Percentiles rank a stretch among this genome's conserved stretches.
phyloP scores from a whole-genome alignment of 495 filamentous ascomycete genomes.

The Lasiosphaeria miniovina region DNA sequence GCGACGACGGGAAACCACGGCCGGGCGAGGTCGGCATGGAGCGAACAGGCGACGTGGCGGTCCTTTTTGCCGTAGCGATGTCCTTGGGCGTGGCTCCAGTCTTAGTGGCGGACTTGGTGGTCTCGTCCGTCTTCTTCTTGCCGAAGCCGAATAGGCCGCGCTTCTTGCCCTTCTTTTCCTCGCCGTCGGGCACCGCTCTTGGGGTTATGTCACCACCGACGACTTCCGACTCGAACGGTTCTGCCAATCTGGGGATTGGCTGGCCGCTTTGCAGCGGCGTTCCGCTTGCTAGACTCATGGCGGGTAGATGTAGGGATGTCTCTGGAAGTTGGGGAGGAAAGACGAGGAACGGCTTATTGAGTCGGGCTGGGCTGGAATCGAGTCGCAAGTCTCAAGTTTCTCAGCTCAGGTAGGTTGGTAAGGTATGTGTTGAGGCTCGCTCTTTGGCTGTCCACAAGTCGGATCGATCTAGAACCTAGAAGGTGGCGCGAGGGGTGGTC shows the following conservation, averaged over 20 bases:
- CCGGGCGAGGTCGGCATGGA: conserved; percentile 50
- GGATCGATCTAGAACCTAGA: background rate
- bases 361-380: too few relatives aligned
- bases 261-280: conserved; percentile 18
- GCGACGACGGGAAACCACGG: conserved; percentile 54
- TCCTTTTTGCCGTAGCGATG: conserved; percentile 18
- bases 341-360: background rate
- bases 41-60: conserved; percentile 42
- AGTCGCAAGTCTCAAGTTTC: too few relatives aligned
- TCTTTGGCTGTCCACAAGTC: too few relatives aligned
- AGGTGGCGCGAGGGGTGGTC: conserved; percentile 4
- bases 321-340: background rate
- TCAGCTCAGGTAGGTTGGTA: too few relatives aligned
- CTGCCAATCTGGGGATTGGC: conserved; percentile 27
- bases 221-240: conserved; percentile 29
- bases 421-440: too few relatives aligned
- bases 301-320: conserved; percentile 1
- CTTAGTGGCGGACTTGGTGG: conserved; percentile 33
- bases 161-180: conserved; percentile 48
- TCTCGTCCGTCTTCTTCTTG: conserved; percentile 59
- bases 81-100: conserved; percentile 18
- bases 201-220: conserved; percentile 35
- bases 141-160: conserved; percentile 60
- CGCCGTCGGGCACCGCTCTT: conserved; percentile 29
- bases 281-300: conserved; percentile 28